Conservation (phyloP, 2,329 filamentous ascomycete genomes). For the Neurospora sp. region DNA sequence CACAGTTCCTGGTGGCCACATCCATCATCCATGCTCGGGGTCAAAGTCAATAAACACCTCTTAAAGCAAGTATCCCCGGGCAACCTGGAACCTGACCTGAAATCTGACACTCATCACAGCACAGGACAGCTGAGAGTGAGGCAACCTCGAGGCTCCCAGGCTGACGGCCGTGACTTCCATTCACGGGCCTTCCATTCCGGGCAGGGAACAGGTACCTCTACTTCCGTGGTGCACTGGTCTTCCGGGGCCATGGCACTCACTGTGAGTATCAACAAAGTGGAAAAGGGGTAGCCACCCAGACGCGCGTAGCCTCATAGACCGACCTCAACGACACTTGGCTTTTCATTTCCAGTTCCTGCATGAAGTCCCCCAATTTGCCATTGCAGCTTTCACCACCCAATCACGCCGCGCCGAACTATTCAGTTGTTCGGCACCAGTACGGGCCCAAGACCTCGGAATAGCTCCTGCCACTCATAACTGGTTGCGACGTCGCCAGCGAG, state of each 20-base stretch:
- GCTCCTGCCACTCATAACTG: neutral
- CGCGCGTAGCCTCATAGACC: slow-evolving; percentile 5
- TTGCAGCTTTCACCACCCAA: slow-evolving; percentile 15
- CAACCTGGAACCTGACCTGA: neutral
- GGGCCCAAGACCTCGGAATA: neutral
- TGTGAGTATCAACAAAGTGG: neutral
- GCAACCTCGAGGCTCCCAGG: neutral
- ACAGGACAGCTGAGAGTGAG: neutral
- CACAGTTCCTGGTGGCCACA: neutral
- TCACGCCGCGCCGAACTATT: slow-evolving; percentile 7
- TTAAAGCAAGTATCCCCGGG: neutral
- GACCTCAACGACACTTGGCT: slow-evolving; percentile 5
- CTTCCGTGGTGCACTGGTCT: neutral
- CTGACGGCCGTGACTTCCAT: neutral
- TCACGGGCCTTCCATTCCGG: neutral
- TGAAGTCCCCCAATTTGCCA: slow-evolving; percentile 14
- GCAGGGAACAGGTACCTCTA: neutral
- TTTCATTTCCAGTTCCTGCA: slow-evolving; percentile 21
- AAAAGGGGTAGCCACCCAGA: slow-evolving; percentile 15
- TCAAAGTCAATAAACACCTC: neutral
- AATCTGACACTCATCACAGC: neutral
- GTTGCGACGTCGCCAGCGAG: neutral
- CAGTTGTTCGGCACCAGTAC: neutral
- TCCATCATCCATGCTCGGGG: neutral
- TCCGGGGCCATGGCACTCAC: neutral